Percentiles rank a stretch among this genome's conserved stretches.
These are phyloP conservation scores for Tremella fuciformis DNA, from an alignment of 768 basidiomycete genomes.

Conservation along the genomic window DNA sequence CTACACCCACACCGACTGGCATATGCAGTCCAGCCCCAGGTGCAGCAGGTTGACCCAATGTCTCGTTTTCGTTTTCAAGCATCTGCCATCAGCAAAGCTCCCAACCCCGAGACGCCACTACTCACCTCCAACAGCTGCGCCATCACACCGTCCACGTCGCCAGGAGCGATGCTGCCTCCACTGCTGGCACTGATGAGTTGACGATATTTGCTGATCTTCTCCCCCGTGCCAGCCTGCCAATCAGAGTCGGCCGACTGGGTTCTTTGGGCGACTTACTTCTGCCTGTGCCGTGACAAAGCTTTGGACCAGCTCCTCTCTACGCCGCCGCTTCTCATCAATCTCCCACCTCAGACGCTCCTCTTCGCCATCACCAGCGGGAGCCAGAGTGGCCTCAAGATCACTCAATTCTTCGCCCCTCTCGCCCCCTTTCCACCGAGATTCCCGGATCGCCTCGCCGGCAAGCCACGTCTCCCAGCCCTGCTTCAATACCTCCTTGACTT, in stretches of 20 bases:
- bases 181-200: slow-evolving; percentile 85
- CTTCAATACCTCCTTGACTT: slow-evolving; percentile 78
- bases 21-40: too few relatives aligned
- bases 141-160: slow-evolving; percentile 84
- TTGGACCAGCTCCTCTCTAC: slow-evolving; percentile 70
- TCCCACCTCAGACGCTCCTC: slow-evolving; percentile 62
- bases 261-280: slow-evolving; percentile 54
- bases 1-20: too few relatives aligned
- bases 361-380: slow-evolving; percentile 55
- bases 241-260: background rate
- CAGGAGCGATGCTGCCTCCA: slow-evolving; percentile 69
- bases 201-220: slow-evolving; percentile 83
- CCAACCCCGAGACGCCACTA: too few relatives aligned
- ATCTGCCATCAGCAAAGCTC: too few relatives aligned
- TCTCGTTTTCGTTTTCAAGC: too few relatives aligned
- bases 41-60: too few relatives aligned
- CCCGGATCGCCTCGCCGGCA: slow-evolving; percentile 75
- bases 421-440: slow-evolving; percentile 65
- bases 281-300: slow-evolving; percentile 76
- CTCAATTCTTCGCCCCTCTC: slow-evolving; percentile 45
- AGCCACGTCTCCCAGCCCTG: slow-evolving; percentile 92
- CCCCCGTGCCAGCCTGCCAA: slow-evolving; percentile 71
- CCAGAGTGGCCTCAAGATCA: slow-evolving; percentile 48
- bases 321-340: slow-evolving; percentile 63
- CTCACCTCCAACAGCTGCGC: slow-evolving; percentile 72